Evolutionary conservation across 1,284 basidiomycete species (phyloP).

Genomic region (Entoloma clypeatum): DNA sequence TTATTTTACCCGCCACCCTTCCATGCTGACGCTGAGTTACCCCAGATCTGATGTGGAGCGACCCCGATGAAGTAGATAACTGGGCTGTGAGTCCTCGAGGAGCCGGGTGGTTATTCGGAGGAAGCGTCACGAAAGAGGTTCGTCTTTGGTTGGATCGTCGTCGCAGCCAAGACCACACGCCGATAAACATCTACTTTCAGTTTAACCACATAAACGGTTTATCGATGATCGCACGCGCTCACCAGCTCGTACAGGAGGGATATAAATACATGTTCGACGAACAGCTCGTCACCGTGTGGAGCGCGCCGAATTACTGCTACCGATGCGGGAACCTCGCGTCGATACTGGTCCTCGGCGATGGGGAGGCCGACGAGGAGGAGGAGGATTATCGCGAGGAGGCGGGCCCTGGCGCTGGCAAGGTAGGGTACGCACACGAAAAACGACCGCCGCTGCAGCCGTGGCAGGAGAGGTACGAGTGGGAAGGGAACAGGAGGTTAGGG

Average conservation of each 20-base stretch:
- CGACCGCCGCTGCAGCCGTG: slow-evolving; percentile 46
- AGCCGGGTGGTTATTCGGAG: slow-evolving; percentile 95
- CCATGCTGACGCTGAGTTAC: slow-evolving; percentile 1
- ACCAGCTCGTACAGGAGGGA: slow-evolving; percentile 95
- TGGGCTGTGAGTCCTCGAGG: slow-evolving; percentile 96
- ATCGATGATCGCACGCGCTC: slow-evolving; percentile 84
- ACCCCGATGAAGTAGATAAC: slow-evolving; percentile 92
- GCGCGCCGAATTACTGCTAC: slow-evolving; percentile 95
- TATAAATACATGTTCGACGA: slow-evolving; percentile 98
- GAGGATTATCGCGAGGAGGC: neutral
- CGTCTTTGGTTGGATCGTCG: slow-evolving; percentile 17
- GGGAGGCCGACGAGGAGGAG: slow-evolving; percentile 45
- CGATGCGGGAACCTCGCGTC: slow-evolving; percentile 74
- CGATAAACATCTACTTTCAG: slow-evolving; percentile 36
- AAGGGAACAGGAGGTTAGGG: slow-evolving; percentile 55
- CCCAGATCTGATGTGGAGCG: slow-evolving; percentile 95
- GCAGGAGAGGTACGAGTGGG: slow-evolving; percentile 30
- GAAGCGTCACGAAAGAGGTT: slow-evolving; percentile 81
- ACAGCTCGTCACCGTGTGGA: slow-evolving; percentile 95
- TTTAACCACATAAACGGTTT: slow-evolving; percentile 92
- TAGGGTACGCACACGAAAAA: slow-evolving; percentile 35
- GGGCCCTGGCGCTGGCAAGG: slow-evolving; percentile 59
- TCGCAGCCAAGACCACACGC: neutral
- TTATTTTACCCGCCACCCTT: too few relatives aligned
- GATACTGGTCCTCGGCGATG: slow-evolving; percentile 44